Evolutionary conservation across 495 filamentous ascomycete genomes (phyloP).

Genomic region (Entonaema liquescens): DNA sequence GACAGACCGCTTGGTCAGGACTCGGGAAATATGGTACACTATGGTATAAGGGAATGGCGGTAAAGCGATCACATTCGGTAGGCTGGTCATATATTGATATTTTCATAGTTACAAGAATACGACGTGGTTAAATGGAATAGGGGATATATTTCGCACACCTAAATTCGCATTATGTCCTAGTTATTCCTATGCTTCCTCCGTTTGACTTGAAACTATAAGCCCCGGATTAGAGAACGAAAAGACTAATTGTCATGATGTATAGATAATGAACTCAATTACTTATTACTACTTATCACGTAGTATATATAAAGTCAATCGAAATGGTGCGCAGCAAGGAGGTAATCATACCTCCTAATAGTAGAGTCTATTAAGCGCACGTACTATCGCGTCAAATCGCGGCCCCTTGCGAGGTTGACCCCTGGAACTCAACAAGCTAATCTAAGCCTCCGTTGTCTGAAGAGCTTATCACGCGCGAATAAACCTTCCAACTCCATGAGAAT

Average conservation of each 20-base stretch:
- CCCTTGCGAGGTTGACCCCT: not conserved
- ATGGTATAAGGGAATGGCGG: not conserved
- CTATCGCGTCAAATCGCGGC: not conserved
- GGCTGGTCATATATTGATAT: not conserved
- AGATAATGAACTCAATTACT: too few species aligned
- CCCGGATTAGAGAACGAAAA: too few species aligned
- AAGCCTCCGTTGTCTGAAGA: not conserved
- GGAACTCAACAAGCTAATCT: not conserved
- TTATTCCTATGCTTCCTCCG: too few species aligned
- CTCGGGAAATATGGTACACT: not conserved
- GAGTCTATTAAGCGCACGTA: not conserved
- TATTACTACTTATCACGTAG: too few species aligned
- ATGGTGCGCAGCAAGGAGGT: not conserved
- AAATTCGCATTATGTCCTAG: not conserved
- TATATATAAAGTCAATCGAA: not conserved
- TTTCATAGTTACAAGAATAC: not conserved
- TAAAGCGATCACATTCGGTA: not conserved
- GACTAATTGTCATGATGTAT: too few species aligned
- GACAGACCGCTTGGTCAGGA: not conserved
- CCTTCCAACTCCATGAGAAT: conserved; percentile 16
- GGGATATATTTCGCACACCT: not conserved
- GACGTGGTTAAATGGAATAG: not conserved
- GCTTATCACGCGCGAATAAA: not conserved
- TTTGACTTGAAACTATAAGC: too few species aligned
- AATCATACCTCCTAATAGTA: not conserved